Evolutionary conservation across 1,284 basidiomycete species (phyloP).

Genomic region (Trichosporon sp.): DNA sequence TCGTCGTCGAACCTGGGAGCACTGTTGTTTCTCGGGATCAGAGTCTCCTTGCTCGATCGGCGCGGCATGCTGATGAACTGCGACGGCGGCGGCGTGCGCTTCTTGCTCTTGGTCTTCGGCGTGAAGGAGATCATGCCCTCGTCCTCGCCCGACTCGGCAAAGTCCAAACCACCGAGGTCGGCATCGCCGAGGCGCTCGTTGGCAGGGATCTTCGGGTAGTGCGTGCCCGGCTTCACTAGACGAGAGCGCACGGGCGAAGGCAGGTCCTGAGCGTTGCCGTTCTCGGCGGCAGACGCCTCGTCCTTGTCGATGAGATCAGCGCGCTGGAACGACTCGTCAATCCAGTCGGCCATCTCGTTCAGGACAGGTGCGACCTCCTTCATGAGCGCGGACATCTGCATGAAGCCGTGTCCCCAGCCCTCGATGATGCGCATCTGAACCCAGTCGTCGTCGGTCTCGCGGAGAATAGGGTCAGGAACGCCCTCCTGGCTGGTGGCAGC

Average conservation of each 20-base stretch:
- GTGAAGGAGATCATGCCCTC: slow-evolving; percentile 59
- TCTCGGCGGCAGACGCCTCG: slow-evolving; percentile 24
- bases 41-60: slow-evolving; percentile 46
- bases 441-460: slow-evolving; percentile 88
- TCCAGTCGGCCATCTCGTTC: slow-evolving; percentile 90
- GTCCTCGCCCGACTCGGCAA: slow-evolving; percentile 42
- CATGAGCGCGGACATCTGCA: slow-evolving; percentile 91
- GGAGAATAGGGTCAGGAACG: slow-evolving; percentile 59
- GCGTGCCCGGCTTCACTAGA: slow-evolving; percentile 49
- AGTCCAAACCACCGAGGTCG: slow-evolving; percentile 46
- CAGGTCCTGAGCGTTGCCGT: slow-evolving; percentile 26
- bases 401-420: slow-evolving; percentile 89
- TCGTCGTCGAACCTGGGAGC: slow-evolving; percentile 49
- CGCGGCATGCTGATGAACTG: slow-evolving; percentile 48
- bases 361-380: slow-evolving; percentile 73
- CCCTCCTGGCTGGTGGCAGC: slow-evolving; percentile 37
- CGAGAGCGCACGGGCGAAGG: slow-evolving; percentile 37
- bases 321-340: slow-evolving; percentile 71
- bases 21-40: slow-evolving; percentile 44
- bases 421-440: slow-evolving; percentile 88
- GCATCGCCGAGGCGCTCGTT: slow-evolving; percentile 45
- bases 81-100: slow-evolving; percentile 57
- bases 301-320: slow-evolving; percentile 39
- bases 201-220: slow-evolving; percentile 43
- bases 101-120: slow-evolving; percentile 54